These are phyloP conservation scores for Metahyphopichia silvanorum DNA, from an alignment of 805 yeast species.

Conservation along the genomic window DNA sequence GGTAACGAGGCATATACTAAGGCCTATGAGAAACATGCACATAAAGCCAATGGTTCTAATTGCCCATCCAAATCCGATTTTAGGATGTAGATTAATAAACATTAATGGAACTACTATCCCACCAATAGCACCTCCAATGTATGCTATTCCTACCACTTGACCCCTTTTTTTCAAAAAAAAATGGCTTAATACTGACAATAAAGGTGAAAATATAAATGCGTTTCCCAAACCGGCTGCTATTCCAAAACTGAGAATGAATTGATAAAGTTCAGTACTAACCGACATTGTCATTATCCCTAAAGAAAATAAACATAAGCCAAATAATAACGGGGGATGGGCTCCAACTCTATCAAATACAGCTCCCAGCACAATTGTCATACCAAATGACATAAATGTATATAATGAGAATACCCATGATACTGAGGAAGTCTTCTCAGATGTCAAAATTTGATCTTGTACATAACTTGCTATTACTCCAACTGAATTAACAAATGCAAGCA, in stretches of 20 bases:
- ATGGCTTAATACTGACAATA: conserved; percentile 22
- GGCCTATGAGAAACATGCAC: conserved; percentile 10
- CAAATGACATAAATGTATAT: conserved; percentile 22
- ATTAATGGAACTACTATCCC: conserved; percentile 27
- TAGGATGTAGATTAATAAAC: conserved; percentile 20
- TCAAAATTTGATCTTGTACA: conserved; percentile 11
- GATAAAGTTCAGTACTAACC: conserved; percentile 16
- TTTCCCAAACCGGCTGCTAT: conserved; percentile 21
- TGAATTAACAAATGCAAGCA: conserved; percentile 23
- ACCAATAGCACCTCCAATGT: conserved; percentile 31
- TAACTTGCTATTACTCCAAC: conserved; percentile 22
- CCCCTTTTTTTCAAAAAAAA: conserved; percentile 23
- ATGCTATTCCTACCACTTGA: conserved; percentile 23
- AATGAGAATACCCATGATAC: conserved; percentile 28
- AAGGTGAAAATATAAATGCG: conserved; percentile 21
- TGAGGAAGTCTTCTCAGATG: conserved; percentile 10
- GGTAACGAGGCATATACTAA: conserved; percentile 13
- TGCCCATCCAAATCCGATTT: conserved; percentile 30
- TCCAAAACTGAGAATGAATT: conserved; percentile 22
- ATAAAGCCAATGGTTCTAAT: conserved; percentile 23
- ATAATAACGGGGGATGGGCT: conserved; percentile 14
- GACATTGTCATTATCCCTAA: conserved; percentile 21
- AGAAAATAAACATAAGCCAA: conserved; percentile 14
- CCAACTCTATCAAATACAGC: conserved; percentile 27
- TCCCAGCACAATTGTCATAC: conserved; percentile 18